These are phyloP conservation scores for Diplodia scrobiculata DNA, from an alignment of 2,329 filamentous ascomycete genomes.

Conservation along the genomic window DNA sequence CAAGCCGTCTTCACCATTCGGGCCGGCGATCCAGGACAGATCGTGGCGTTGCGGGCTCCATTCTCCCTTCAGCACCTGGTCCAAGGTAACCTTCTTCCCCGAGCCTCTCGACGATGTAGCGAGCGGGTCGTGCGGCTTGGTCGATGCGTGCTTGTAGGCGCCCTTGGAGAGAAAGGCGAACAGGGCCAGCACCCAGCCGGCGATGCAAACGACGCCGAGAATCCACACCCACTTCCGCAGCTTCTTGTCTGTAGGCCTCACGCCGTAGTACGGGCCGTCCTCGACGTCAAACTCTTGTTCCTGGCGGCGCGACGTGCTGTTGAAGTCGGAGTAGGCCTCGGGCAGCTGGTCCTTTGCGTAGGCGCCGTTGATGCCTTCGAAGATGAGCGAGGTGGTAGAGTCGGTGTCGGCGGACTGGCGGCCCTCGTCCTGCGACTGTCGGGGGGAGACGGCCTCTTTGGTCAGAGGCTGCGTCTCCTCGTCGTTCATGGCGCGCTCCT, in stretches of 20 bases:
- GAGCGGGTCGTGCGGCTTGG: conserved; percentile 67
- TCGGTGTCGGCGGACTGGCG: conserved; percentile 68
- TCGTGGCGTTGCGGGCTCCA: conserved; percentile 66
- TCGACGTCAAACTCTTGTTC: conserved; percentile 56
- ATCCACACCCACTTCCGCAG: conserved; percentile 66
- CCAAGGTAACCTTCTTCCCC: conserved; percentile 72
- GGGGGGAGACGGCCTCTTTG: conserved; percentile 36
- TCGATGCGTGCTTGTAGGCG: conserved; percentile 66
- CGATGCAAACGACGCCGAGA: conserved; percentile 61
- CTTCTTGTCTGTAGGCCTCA: conserved; percentile 64
- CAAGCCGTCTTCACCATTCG: conserved; percentile 78
- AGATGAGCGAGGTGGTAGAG: conserved; percentile 81
- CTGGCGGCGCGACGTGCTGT: conserved; percentile 49
- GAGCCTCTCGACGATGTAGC: conserved; percentile 64
- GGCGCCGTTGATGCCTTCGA: conserved; percentile 71
- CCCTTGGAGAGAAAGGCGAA: conserved; percentile 67
- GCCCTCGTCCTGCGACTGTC: conserved; percentile 42
- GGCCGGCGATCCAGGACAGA: conserved; percentile 76
- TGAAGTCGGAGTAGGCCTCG: conserved; percentile 47
- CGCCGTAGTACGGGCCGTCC: conserved; percentile 50
- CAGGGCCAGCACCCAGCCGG: conserved; percentile 69
- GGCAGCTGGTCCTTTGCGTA: conserved; percentile 39
- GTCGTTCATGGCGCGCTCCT: conserved; percentile 41
- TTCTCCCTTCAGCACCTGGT: conserved; percentile 66
- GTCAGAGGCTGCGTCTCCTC: conserved; percentile 53